phyloP scores from a whole-genome alignment of 2,329 filamentous ascomycete genomes.

The Gaeumannomyces sp. region DNA sequence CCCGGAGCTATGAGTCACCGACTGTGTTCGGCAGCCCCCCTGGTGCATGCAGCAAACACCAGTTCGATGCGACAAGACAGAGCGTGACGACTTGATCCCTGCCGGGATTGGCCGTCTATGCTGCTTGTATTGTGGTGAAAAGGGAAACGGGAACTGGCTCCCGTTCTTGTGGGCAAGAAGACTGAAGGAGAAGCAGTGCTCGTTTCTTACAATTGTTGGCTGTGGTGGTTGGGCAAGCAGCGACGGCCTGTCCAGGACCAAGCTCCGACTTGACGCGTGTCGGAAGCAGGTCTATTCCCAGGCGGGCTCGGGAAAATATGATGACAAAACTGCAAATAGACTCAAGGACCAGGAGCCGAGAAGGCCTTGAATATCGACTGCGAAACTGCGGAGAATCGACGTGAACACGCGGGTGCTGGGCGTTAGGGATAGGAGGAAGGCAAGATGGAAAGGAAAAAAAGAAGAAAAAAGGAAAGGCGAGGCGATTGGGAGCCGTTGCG shows the following conservation, averaged over 20 bases:
- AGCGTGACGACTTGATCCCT: not conserved
- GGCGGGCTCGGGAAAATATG: not conserved
- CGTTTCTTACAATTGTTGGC: not conserved
- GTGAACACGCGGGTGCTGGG: not conserved
- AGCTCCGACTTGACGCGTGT: not conserved
- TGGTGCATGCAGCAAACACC: not conserved
- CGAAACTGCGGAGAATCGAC: not conserved
- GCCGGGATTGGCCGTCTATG: not conserved
- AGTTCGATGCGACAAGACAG: not conserved
- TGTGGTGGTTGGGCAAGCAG: not conserved
- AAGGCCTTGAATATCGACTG: not conserved
- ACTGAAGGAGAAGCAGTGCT: not conserved
- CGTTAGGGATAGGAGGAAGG: not conserved
- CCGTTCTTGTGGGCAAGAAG: not conserved
- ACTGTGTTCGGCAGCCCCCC: not conserved
- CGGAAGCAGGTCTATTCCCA: not conserved
- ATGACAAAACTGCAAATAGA: not conserved
- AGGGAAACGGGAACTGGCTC: not conserved
- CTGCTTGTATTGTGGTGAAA: not conserved
- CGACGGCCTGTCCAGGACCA: not conserved
- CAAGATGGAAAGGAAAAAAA: not conserved
- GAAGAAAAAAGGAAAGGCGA: too few species aligned
- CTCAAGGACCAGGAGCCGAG: not conserved
- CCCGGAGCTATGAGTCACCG: conserved; percentile 3
- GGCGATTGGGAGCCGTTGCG: not conserved